These are phyloP conservation scores for Pogostemon cablin DNA, from an alignment of 257 asterid species.

Conservation along the genomic window DNA sequence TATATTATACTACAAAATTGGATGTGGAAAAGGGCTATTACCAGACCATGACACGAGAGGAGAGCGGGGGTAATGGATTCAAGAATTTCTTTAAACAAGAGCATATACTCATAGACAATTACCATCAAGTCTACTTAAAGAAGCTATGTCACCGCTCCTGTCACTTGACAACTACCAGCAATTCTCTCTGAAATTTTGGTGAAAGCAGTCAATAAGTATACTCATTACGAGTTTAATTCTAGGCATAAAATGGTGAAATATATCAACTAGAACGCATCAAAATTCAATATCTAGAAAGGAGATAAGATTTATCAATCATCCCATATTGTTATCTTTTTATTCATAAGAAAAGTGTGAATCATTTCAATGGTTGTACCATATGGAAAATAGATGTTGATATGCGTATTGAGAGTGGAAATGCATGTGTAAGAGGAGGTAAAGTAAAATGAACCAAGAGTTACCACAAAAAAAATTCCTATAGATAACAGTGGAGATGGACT, in stretches of 20 bases:
- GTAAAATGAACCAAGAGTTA: constrained; percentile 39
- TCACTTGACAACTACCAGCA: constrained; percentile 58
- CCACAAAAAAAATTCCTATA: constrained; percentile 77
- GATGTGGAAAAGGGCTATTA: too few species aligned
- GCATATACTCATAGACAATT: too few species aligned
- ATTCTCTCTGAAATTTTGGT: constrained; percentile 65
- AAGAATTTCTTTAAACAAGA: too few species aligned
- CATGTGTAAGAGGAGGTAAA: too few species aligned
- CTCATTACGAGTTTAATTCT: constrained; percentile 15
- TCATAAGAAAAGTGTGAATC: neutral
- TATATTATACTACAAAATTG: too few species aligned
- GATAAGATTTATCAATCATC: constrained; percentile 7
- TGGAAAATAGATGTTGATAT: too few species aligned
- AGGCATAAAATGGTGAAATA: neutral
- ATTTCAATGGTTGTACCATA: constrained; percentile 6
- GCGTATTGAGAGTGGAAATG: too few species aligned
- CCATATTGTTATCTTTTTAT: neutral
- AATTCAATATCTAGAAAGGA: neutral
- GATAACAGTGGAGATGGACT: constrained; percentile 77
- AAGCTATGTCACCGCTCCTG: too few species aligned
- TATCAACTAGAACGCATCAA: neutral
- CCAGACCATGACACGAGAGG: too few species aligned
- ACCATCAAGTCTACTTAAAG: too few species aligned
- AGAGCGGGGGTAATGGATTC: too few species aligned
- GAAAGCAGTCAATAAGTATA: constrained; percentile 25